Evolutionary conservation across 257 asterid genomes (phyloP), one percentile per base, ranked within the genome.

Genomic region (Lantana camara): DNA sequence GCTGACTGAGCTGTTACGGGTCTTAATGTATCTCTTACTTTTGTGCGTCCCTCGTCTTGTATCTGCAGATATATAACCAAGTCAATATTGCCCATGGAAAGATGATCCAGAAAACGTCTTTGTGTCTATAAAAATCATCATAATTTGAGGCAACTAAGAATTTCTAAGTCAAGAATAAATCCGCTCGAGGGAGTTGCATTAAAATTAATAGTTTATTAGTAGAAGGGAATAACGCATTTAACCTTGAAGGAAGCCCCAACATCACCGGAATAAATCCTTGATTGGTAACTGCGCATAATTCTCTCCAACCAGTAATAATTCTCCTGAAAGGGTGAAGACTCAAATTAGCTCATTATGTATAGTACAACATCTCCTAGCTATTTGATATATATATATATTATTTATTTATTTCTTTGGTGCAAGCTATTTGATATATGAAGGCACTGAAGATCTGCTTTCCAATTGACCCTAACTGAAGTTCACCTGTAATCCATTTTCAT

Each of bases 401-500:
- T 27, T 27, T 27, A 27, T 27, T 27, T 27, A 27, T 27, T 27
- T 59, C 65, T 17, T 41, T 24, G 20, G 58, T 8, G n/a, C n/a
- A n/a, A n/a, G n/a, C n/a, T n/a, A 41, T 29, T 41, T 45, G 55
- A 66, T 24, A 69, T 32, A 50, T 14, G 38, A 57, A 50, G 37
- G 40, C 41, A 58, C 68, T 55, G 13, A 41, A 41, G 56, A 66
- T 14, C 58, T 49, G 34, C 66, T 57, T 42, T 57, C 57, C 38
- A 63, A 62, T 50, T 68, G 56, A 66, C 45, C 35, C 30, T 69
- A 47, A 46, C 51, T 5, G 19, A 62, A 69, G 37, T 55, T 65
- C 24, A 91, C 96, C 96, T 91, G 98, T 37, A 89, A 78, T 64
- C 96, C 98, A 79, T 86, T 91, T 78, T 91, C 98, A 79, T 91